These are phyloP conservation scores for Aspergillus funiculosus DNA, from an alignment of 495 filamentous ascomycete species.

Conservation along the genomic window DNA sequence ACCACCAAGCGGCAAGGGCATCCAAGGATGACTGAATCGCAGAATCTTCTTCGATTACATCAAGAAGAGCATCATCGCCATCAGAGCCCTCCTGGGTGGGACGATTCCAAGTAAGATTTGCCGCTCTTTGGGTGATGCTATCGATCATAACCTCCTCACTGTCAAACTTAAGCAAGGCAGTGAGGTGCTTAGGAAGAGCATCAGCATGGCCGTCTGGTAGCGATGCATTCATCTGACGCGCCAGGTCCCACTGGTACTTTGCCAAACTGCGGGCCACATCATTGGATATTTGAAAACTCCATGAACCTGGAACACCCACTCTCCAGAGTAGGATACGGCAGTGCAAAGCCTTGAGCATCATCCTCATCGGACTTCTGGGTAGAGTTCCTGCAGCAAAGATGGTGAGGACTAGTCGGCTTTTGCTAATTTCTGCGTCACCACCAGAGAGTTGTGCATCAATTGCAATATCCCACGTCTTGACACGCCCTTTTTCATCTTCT, in stretches of 20 bases:
- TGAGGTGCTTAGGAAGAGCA: constrained; percentile 68
- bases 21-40: constrained; percentile 85
- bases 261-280: constrained; percentile 62
- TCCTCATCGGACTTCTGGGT: constrained; percentile 71
- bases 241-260: constrained; percentile 72
- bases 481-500: constrained; percentile 77
- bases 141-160: constrained; percentile 74
- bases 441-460: constrained; percentile 93
- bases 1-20: constrained; percentile 87
- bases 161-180: constrained; percentile 64
- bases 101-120: constrained; percentile 86
- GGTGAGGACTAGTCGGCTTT: constrained; percentile 78
- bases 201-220: constrained; percentile 56
- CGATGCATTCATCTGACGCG: constrained; percentile 56
- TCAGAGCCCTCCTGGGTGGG: constrained; percentile 60
- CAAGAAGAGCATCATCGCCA: constrained; percentile 63
- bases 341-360: constrained; percentile 91
- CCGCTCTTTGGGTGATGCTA: constrained; percentile 74
- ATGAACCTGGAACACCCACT: constrained; percentile 57
- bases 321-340: constrained; percentile 84
- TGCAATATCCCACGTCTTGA: constrained; percentile 93
- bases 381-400: constrained; percentile 84
- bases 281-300: constrained; percentile 55
- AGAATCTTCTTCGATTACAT: constrained; percentile 78
- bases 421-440: constrained; percentile 84